These are phyloP conservation scores for Pseudohalonectria lignicola DNA, from an alignment of 2,329 filamentous ascomycete genomes.

Conservation along the genomic window DNA sequence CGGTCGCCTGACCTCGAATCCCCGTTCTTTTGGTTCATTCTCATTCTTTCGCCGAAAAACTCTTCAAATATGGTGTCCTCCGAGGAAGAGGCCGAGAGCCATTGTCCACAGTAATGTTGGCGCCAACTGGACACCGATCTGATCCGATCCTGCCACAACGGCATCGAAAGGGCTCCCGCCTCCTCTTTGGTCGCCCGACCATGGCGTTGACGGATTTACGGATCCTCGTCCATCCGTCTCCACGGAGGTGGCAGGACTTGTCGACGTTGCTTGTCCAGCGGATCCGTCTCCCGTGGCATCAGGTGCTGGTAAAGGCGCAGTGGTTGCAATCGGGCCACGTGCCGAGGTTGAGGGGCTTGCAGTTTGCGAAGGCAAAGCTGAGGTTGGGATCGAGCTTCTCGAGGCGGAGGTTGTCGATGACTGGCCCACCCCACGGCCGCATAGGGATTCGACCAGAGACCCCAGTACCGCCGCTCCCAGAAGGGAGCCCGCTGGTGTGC, in stretches of 20 bases:
- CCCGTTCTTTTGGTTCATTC: too few species aligned
- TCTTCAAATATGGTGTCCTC: too few species aligned
- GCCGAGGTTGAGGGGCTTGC: too few species aligned
- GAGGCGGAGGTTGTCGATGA: neutral
- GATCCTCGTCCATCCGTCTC: neutral
- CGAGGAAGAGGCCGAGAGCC: too few species aligned
- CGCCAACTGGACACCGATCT: too few species aligned
- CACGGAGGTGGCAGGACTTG: neutral
- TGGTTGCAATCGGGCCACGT: too few species aligned
- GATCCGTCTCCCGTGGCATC: neutral
- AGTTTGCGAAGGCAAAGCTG: too few species aligned
- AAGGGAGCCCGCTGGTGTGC: slow-evolving; percentile 30
- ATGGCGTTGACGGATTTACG: neutral
- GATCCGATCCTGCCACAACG: neutral
- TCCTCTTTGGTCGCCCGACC: slow-evolving; percentile 1
- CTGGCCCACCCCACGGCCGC: slow-evolving; percentile 8
- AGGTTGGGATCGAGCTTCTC: neutral
- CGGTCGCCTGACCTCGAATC: too few species aligned
- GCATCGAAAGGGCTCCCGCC: slow-evolving; percentile 9
- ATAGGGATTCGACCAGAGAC: slow-evolving; percentile 24
- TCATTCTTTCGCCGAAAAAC: too few species aligned
- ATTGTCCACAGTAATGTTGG: too few species aligned
- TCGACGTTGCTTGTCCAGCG: neutral
- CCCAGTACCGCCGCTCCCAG: slow-evolving; percentile 24
- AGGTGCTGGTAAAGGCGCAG: too few species aligned